Conservation (phyloP, 371 early-diverging fungal genomes). For the Fennellomyces sp. region DNA sequence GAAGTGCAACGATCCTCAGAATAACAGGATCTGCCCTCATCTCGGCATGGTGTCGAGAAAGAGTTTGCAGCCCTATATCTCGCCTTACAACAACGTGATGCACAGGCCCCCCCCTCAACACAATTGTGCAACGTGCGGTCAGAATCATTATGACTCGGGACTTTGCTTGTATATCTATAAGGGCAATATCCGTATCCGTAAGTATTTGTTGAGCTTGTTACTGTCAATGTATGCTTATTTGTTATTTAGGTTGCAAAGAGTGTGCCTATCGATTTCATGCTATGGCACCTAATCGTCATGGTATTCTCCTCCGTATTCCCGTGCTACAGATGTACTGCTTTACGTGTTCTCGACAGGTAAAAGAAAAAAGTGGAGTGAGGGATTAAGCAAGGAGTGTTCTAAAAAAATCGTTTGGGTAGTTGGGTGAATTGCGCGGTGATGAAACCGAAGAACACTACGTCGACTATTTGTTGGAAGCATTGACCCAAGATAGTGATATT, state of each 20-base stretch:
- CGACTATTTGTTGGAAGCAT: slow-evolving; percentile 23
- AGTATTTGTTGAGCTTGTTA: slow-evolving; percentile 12
- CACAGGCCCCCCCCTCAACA: slow-evolving; percentile 38
- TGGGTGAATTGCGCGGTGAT: slow-evolving; percentile 51
- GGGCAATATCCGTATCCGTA: slow-evolving; percentile 43
- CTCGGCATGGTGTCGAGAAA: slow-evolving; percentile 29
- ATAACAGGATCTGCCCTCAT: slow-evolving; percentile 49
- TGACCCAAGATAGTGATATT: slow-evolving; percentile 40
- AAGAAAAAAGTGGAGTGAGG: background rate
- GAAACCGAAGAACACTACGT: slow-evolving; percentile 46
- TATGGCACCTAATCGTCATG: slow-evolving; percentile 34
- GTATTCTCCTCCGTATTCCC: slow-evolving; percentile 46
- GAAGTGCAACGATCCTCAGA: slow-evolving; percentile 33
- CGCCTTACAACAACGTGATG: slow-evolving; percentile 38
- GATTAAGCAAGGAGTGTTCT: background rate
- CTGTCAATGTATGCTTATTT: background rate
- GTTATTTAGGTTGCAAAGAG: slow-evolving; percentile 39
- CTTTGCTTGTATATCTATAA: slow-evolving; percentile 37
- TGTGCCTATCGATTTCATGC: slow-evolving; percentile 49
- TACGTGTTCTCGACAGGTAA: slow-evolving; percentile 46
- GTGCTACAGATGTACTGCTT: slow-evolving; percentile 51
- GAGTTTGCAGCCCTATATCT: slow-evolving; percentile 33
- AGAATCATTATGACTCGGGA: slow-evolving; percentile 26
- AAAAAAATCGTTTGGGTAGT: slow-evolving; percentile 14
- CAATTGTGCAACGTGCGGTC: slow-evolving; percentile 40